These are phyloP conservation scores for Trichoderma asperelloides DNA, from an alignment of 495 filamentous ascomycete genomes.

Conservation along the genomic window DNA sequence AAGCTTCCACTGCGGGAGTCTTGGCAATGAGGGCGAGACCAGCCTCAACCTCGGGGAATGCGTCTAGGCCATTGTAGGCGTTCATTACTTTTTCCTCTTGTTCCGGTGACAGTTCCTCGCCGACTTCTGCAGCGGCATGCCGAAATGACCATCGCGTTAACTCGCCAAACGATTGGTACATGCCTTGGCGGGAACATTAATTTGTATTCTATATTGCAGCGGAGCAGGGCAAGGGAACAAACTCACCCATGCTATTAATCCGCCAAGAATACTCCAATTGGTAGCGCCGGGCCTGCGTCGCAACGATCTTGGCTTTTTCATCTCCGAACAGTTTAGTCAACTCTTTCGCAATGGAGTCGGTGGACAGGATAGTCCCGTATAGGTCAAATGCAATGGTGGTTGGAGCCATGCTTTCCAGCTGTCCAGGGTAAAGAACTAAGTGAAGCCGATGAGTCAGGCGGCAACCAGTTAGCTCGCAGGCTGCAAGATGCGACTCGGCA, in stretches of 20 bases:
- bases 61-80: slow-evolving; percentile 58
- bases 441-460: slow-evolving; percentile 6
- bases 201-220: not conserved
- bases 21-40: slow-evolving; percentile 39
- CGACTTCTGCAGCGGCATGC: slow-evolving; percentile 54
- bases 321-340: slow-evolving; percentile 42
- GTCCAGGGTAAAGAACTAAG: not conserved
- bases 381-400: slow-evolving; percentile 63
- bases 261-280: slow-evolving; percentile 82
- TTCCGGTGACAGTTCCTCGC: slow-evolving; percentile 27
- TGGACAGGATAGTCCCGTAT: slow-evolving; percentile 66
- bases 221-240: not conserved
- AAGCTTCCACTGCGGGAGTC: slow-evolving; percentile 34
- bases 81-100: slow-evolving; percentile 45
- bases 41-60: slow-evolving; percentile 58
- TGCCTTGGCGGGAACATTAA: slow-evolving; percentile 27
- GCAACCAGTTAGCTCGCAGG: not conserved
- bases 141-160: slow-evolving; percentile 54
- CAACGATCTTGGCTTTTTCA: slow-evolving; percentile 47
- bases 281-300: slow-evolving; percentile 41
- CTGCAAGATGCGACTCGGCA: not conserved
- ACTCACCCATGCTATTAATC: slow-evolving; percentile 67
- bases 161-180: slow-evolving; percentile 55
- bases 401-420: not conserved
- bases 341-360: slow-evolving; percentile 52